A percentile compares a stretch with the other conserved stretches of the same genome.
phyloP scores from a whole-genome alignment of 163 green algal genomes.

The Trebouxiophyceae sp. region DNA sequence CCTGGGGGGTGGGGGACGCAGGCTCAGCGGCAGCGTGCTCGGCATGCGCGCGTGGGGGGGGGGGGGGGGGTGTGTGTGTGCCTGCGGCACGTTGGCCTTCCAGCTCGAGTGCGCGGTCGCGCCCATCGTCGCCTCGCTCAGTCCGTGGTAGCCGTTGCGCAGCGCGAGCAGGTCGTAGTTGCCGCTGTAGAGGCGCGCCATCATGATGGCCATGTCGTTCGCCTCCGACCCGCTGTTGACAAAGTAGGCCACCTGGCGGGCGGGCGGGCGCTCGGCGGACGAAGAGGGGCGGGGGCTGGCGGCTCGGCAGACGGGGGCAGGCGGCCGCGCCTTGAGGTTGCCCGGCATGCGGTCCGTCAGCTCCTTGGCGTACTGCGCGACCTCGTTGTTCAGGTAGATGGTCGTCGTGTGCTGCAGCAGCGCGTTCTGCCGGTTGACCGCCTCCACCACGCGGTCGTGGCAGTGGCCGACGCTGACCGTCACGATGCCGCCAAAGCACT shows the following conservation, averaged over 20 bases:
- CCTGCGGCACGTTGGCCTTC: constrained; percentile 64
- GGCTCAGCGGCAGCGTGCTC: too few relatives aligned
- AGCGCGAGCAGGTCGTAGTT: constrained; percentile 88
- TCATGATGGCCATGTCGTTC: constrained; percentile 95
- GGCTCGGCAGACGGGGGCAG: too few relatives aligned
- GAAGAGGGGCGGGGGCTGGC: too few relatives aligned
- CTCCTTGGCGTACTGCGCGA: constrained; percentile 88
- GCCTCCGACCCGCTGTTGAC: constrained; percentile 91
- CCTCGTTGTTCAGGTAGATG: constrained; percentile 94
- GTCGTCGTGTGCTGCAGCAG: constrained; percentile 90
- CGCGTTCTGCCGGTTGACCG: constrained; percentile 59
- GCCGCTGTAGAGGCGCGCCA: constrained; percentile 82
- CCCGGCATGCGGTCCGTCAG: constrained; percentile 82
- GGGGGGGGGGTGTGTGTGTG: background rate
- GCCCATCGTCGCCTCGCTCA: constrained; percentile 82
- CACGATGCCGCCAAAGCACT: constrained; percentile 96
- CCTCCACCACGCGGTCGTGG: constrained; percentile 74
- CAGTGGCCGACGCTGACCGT: constrained; percentile 95
- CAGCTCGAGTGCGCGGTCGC: constrained; percentile 83
- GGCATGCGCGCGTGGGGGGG: background rate
- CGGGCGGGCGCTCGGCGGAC: too few relatives aligned
- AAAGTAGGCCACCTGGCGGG: constrained; percentile 91
- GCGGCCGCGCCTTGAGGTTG: constrained; percentile 90
- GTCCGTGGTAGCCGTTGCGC: constrained; percentile 91
- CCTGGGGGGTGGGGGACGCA: too few relatives aligned